Evolutionary conservation across 2,329 filamentous ascomycete species (phyloP).

Genomic region (Periglandula ipomoeae): DNA sequence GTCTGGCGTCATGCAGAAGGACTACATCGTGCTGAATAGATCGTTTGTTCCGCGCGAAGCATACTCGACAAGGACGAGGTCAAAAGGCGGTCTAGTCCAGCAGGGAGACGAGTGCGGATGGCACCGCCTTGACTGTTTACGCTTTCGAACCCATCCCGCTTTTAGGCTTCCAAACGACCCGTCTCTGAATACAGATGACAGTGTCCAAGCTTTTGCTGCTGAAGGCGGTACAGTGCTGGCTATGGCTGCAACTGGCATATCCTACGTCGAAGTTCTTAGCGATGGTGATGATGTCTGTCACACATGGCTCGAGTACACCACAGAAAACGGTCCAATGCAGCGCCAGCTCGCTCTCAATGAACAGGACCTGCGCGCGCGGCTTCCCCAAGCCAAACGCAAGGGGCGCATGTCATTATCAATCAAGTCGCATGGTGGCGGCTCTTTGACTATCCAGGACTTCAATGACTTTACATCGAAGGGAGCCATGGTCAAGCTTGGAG

Average conservation of each 20-base stretch:
- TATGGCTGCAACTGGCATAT: constrained; percentile 71
- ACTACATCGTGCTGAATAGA: constrained; percentile 77
- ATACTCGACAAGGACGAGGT: constrained; percentile 79
- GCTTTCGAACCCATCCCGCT: constrained; percentile 83
- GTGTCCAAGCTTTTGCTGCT: constrained; percentile 78
- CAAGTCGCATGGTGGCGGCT: constrained; percentile 67
- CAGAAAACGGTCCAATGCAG: constrained; percentile 52
- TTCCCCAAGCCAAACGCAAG: constrained; percentile 67
- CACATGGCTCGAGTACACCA: constrained; percentile 71
- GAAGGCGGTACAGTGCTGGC: constrained; percentile 69
- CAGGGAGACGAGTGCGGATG: constrained; percentile 79
- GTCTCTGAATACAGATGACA: constrained; percentile 54
- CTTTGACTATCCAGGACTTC: constrained; percentile 70
- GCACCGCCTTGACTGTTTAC: constrained; percentile 82
- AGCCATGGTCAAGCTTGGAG: constrained; percentile 64
- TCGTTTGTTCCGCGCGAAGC: constrained; percentile 75
- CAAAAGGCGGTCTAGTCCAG: constrained; percentile 66
- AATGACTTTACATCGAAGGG: constrained; percentile 60
- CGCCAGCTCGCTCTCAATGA: constrained; percentile 69
- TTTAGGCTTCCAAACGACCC: constrained; percentile 77
- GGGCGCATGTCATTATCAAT: constrained; percentile 62
- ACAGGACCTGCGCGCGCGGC: constrained; percentile 57
- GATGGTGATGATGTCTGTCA: constrained; percentile 76
- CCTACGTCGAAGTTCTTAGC: constrained; percentile 73
- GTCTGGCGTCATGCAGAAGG: constrained; percentile 82